These are phyloP conservation scores for Ophiostoma piceae DNA, from an alignment of 2,329 filamentous ascomycete species.

Conservation along the genomic window DNA sequence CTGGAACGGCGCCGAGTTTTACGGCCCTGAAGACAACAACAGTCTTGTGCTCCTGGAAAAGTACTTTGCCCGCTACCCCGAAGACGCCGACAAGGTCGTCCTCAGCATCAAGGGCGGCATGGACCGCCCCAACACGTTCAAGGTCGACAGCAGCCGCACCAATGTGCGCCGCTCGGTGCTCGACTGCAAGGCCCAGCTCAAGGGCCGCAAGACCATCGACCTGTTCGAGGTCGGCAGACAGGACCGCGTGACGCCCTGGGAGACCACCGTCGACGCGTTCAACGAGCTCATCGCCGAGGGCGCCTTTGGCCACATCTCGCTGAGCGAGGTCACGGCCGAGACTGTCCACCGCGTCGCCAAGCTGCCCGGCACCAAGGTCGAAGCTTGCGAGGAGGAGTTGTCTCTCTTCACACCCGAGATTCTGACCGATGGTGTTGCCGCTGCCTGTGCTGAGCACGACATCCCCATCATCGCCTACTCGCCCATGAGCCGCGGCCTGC, in stretches of 20 bases:
- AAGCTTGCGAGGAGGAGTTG: conserved; percentile 51
- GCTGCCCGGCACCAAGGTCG: conserved; percentile 32
- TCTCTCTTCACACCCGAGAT: conserved; percentile 47
- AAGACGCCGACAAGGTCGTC: conserved; percentile 57
- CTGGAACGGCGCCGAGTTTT: conserved; percentile 63
- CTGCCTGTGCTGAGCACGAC: conserved; percentile 44
- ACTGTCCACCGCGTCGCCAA: conserved; percentile 47
- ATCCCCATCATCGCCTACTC: conserved; percentile 55
- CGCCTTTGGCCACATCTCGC: conserved; percentile 38
- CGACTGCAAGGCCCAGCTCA: conserved; percentile 46
- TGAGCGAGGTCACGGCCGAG: conserved; percentile 48
- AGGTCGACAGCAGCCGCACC: conserved; percentile 49
- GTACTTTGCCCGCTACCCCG: conserved; percentile 60
- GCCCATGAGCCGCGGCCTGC: conserved; percentile 45
- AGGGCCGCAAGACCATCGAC: conserved; percentile 54
- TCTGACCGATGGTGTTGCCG: conserved; percentile 47
- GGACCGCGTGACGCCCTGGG: conserved; percentile 46
- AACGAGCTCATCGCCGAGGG: conserved; percentile 49
- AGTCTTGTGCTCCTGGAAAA: conserved; percentile 52
- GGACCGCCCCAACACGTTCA: conserved; percentile 27
- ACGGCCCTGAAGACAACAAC: conserved; percentile 55
- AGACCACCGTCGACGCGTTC: conserved; percentile 41
- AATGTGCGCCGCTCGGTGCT: conserved; percentile 54
- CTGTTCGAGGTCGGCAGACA: conserved; percentile 56
- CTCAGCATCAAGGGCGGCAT: conserved; percentile 57